phyloP scores from a whole-genome alignment of 2,329 filamentous ascomycete species.

The Trichoderma atrobrunneum region DNA sequence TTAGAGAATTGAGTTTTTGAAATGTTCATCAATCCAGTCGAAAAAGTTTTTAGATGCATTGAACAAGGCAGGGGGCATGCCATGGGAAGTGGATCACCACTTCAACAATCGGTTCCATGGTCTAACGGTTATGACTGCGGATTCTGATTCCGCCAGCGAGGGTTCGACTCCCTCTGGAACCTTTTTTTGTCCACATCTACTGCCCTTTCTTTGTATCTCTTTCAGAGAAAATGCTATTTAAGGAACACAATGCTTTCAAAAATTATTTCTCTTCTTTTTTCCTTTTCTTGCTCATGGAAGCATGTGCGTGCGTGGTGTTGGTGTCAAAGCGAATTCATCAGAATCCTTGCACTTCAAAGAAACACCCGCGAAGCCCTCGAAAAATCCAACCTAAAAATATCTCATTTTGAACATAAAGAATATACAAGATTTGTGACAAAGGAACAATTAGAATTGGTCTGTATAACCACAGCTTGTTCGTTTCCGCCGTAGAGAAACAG shows the following conservation, averaged over 20 bases:
- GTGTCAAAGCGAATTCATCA: background rate
- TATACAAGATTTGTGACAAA: background rate
- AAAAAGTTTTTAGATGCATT: background rate
- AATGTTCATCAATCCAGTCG: background rate
- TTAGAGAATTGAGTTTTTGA: background rate
- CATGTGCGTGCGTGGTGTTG: background rate
- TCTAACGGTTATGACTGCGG: constrained; percentile 22
- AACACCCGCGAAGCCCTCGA: background rate
- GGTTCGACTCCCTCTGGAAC: constrained; percentile 21
- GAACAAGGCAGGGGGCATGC: background rate
- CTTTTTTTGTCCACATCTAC: background rate
- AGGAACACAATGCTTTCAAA: background rate
- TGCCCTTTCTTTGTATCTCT: background rate
- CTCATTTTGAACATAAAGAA: background rate
- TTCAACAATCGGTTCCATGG: constrained; percentile 18
- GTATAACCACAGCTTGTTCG: background rate
- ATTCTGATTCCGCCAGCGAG: constrained; percentile 22
- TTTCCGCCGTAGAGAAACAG: background rate
- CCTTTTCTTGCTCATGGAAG: background rate
- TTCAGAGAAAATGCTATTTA: background rate
- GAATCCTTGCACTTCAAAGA: background rate
- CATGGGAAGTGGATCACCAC: constrained; percentile 9
- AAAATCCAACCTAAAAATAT: background rate
- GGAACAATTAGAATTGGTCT: background rate
- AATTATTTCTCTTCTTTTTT: background rate